Evolutionary conservation across 495 filamentous ascomycete species (phyloP), one percentile per base, ranked within the genome.

Genomic region (Cairneyella variabilis): DNA sequence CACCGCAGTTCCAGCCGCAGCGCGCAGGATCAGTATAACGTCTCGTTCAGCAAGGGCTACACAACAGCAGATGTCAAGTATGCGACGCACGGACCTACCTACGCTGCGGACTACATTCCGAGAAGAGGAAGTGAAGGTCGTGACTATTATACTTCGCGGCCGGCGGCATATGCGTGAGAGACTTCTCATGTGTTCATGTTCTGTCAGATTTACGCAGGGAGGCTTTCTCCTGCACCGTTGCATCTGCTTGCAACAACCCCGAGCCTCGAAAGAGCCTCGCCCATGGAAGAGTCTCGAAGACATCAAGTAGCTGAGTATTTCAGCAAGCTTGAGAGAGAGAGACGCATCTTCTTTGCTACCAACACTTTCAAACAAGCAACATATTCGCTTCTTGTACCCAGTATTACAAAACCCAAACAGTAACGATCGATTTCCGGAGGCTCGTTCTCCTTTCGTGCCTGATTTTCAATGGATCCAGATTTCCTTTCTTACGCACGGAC

Each of bases 381-480:
- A 44, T 14, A 26, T 44, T 44, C 41, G 23, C 18, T 44, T 44
- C 41, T 44, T 44, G 41, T 44, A 44, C 41, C 41, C 28, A 6
- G 41, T 44, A 44, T 44, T 44, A 44, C 41, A 23, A 44, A 44
- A 44, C 20, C 18, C 4, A 27, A 14, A 44, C 41, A 44, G 41
- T 44, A 44, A 44, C 41, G 41, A 32, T n/a, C n/a, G 28, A 32
- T 32, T 32, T n/a, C n/a, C n/a, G n/a, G 28, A 14, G 28, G 28
- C 7, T 32, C 28, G 7, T 32, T 32, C 28, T 14, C 14, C 28
- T 14, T 14, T 32, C 7, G 14, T 32, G 14, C 28, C 28, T 32
- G 28, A 32, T 32, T 32, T 32, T 32, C 28, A 32, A 6, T 7
- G 6, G 6, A 7, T 32, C 6, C 28, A 32, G n/a, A n/a, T n/a